phyloP scores from a whole-genome alignment of 1,284 basidiomycete genomes.

The Melampsora larici-populina region DNA sequence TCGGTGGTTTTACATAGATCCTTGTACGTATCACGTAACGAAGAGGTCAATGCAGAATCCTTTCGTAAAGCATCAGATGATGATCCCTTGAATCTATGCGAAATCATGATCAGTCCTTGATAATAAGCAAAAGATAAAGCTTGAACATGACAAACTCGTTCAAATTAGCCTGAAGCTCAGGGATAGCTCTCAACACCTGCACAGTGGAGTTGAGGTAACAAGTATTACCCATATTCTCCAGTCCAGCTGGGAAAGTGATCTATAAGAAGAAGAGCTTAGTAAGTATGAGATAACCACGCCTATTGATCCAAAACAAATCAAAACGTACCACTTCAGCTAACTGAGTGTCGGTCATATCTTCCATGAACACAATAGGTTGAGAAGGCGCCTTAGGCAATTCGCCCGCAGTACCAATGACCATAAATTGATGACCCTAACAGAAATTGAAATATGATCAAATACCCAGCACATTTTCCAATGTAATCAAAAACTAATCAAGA shows the following conservation, averaged over 20 bases:
- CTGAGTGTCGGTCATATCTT: slow-evolving; percentile 58
- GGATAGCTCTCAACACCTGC: slow-evolving; percentile 84
- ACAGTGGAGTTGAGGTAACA: slow-evolving; percentile 96
- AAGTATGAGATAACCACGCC: slow-evolving; percentile 1
- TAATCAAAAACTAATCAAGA: slow-evolving; percentile 43
- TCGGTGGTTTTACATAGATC: slow-evolving; percentile 74
- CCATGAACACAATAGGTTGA: slow-evolving; percentile 74
- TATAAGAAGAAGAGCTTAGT: slow-evolving; percentile 52
- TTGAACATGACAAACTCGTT: slow-evolving; percentile 56
- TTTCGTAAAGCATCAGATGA: slow-evolving; percentile 49
- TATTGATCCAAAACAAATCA: slow-evolving; percentile 10
- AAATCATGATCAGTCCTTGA: slow-evolving; percentile 18
- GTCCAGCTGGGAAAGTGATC: slow-evolving; percentile 18
- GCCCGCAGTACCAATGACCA: slow-evolving; percentile 85
- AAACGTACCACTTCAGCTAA: slow-evolving; percentile 62
- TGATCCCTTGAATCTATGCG: slow-evolving; percentile 15
- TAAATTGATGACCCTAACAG: slow-evolving; percentile 50
- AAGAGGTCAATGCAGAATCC: slow-evolving; percentile 57
- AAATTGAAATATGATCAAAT: slow-evolving; percentile 55
- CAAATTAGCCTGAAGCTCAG: slow-evolving; percentile 74
- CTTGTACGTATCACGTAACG: slow-evolving; percentile 70
- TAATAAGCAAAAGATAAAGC: slow-evolving; percentile 25
- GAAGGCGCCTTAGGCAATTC: slow-evolving; percentile 82
- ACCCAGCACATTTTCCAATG: background rate
- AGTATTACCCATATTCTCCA: slow-evolving; percentile 71